Percentiles rank a stretch among this genome's conserved stretches.
phyloP scores from a whole-genome alignment of 805 yeast species.

The baker's yeast (Saccharomyces cerevisiae) region DNA sequence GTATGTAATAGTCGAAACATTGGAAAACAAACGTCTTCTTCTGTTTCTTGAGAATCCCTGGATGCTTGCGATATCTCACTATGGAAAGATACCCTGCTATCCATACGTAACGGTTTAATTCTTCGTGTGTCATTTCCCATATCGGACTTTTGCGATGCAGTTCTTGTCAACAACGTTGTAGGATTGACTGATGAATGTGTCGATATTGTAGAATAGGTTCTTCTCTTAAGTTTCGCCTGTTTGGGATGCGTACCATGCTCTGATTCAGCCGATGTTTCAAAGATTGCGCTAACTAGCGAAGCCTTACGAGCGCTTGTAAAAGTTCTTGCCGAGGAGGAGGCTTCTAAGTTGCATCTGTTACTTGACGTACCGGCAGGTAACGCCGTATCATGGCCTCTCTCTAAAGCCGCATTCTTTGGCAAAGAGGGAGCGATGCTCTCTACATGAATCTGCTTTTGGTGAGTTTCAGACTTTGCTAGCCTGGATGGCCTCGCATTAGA shows the following conservation, averaged over 20 bases:
- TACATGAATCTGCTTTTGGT: constrained; percentile 34
- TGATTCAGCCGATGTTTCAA: not conserved
- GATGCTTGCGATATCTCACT: constrained; percentile 67
- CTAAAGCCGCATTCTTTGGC: not conserved
- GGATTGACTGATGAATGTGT: constrained; percentile 6
- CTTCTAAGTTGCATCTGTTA: not conserved
- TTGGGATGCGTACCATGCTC: not conserved
- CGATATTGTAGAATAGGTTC: constrained; percentile 4
- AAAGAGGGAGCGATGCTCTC: not conserved
- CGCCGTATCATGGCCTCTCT: not conserved
- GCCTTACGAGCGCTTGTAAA: not conserved
- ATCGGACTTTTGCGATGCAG: not conserved
- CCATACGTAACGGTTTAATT: not conserved
- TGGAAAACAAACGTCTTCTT: constrained; percentile 94
- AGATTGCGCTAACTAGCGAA: not conserved
- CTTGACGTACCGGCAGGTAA: not conserved
- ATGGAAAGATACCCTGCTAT: constrained; percentile 25
- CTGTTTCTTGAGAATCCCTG: constrained; percentile 76
- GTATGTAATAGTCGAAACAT: constrained; percentile 54
- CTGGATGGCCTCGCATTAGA: constrained; percentile 15
- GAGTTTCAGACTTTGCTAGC: constrained; percentile 35
- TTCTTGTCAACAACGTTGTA: not conserved
- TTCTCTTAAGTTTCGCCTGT: not conserved
- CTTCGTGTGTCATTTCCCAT: not conserved
- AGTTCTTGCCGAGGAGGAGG: not conserved